Evolutionary conservation across 345 rosid species (phyloP).

Genomic region (Salix suchowensis): DNA sequence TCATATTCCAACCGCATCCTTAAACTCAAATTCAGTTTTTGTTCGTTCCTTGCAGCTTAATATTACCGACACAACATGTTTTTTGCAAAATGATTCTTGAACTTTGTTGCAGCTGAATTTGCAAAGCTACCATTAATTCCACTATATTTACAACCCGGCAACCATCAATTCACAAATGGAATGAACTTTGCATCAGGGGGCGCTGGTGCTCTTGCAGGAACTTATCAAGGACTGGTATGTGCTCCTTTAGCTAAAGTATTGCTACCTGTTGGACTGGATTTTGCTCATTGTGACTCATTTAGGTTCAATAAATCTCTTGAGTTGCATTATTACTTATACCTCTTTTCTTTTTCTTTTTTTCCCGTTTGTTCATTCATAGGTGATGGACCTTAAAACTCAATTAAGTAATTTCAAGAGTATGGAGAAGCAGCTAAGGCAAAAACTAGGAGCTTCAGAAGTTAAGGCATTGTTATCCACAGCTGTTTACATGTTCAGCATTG

Average conservation of each 20-base stretch:
- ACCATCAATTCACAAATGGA: conserved; percentile 26
- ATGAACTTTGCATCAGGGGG: conserved; percentile 48
- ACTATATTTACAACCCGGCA: conserved; percentile 37
- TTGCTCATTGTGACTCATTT: no score
- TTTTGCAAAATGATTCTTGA: background rate
- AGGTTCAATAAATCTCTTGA: background rate
- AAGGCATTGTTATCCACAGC: conserved; percentile 32
- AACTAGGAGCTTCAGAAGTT: conserved; percentile 31
- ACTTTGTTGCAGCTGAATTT: conserved; percentile 30
- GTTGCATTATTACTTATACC: background rate
- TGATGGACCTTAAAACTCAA: conserved; percentile 36
- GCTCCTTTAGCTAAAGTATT: no score
- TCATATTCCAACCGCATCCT: no score
- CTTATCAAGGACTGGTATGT: conserved; percentile 35
- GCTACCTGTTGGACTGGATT: background rate
- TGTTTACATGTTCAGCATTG: conserved; percentile 38
- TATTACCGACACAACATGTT: background rate
- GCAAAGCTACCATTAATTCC: conserved; percentile 42
- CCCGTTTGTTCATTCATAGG: conserved; percentile 17
- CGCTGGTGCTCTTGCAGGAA: conserved; percentile 46
- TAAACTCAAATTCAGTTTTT: no score
- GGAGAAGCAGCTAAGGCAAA: conserved; percentile 21
- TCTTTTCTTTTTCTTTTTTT: background rate
- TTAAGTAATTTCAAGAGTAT: conserved; percentile 30
- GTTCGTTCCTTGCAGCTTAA: background rate